Conservation (phyloP, 148 eudicot species). For the Dysphania ambrosioides region DNA sequence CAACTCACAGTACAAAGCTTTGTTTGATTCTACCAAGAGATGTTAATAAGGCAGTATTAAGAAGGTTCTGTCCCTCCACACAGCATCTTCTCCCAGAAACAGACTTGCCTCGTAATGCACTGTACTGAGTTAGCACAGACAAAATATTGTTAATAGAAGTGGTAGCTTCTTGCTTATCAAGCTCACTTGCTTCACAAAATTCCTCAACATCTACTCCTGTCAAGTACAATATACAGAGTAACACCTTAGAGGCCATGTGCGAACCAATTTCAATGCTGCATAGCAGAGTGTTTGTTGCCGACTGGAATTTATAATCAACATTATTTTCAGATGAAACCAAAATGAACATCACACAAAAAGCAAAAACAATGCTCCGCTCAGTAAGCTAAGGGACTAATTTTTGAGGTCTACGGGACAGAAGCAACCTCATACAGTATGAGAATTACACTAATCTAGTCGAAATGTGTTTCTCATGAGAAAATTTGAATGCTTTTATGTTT, state of each 20-base stretch:
- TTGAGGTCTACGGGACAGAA: background rate
- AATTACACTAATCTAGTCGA: too few relatives aligned
- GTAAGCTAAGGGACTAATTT: background rate
- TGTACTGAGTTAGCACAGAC: slow-evolving; percentile 73
- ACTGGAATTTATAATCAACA: background rate
- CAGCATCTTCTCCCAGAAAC: slow-evolving; percentile 62
- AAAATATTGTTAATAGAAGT: slow-evolving; percentile 61
- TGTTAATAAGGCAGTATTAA: slow-evolving; percentile 62
- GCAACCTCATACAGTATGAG: background rate
- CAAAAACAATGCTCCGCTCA: background rate
- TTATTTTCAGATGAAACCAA: background rate
- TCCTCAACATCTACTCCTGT: slow-evolving; percentile 50
- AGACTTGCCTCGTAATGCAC: slow-evolving; percentile 60
- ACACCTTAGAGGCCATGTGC: slow-evolving; percentile 25
- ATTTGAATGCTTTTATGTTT: background rate
- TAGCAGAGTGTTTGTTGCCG: background rate
- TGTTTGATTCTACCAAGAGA: slow-evolving; percentile 99
- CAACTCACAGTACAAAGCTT: slow-evolving; percentile 99
- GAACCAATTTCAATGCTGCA: background rate
- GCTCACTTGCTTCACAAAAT: slow-evolving; percentile 67
- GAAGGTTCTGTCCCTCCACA: slow-evolving; percentile 36
- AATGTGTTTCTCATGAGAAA: background rate
- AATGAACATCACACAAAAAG: background rate
- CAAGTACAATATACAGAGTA: slow-evolving; percentile 25
- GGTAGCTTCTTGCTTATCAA: slow-evolving; percentile 62